A percentile compares a stretch with the other conserved stretches of the same genome.
Conservation (phyloP, 169 alveolate genomes). For the Eimeria tenella region DNA sequence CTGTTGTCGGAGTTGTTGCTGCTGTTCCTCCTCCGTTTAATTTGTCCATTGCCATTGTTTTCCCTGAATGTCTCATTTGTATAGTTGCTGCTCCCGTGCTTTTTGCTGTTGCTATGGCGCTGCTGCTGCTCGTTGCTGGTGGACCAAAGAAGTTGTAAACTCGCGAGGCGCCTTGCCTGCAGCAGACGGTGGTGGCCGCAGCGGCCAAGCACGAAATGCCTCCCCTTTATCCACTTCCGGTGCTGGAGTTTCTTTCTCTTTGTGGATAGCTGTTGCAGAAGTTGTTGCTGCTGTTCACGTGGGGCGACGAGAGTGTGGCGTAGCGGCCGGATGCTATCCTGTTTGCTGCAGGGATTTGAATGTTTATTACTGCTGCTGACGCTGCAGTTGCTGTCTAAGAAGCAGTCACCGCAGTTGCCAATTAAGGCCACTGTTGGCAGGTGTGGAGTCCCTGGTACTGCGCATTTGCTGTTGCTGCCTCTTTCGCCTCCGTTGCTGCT, state of each 20-base stretch:
- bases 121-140: neutral
- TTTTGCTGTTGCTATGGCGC: slow-evolving; percentile 9
- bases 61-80: too few relatives aligned
- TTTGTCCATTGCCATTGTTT: too few relatives aligned
- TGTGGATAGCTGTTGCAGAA: neutral
- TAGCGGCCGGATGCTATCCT: neutral
- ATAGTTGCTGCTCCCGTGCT: neutral
- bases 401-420: too few relatives aligned
- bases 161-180: neutral
- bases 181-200: slow-evolving; percentile 20
- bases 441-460: slow-evolving; percentile 13
- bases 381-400: neutral
- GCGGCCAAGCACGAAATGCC: neutral
- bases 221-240: neutral
- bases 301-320: neutral
- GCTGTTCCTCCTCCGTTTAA: neutral
- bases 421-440: neutral
- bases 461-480: neutral
- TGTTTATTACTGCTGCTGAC: neutral
- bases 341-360: neutral
- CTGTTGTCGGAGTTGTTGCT: neutral
- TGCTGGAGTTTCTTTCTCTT: neutral
- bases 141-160: neutral
- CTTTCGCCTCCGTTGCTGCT: neutral
- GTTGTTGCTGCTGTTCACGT: neutral